Base-by-base conservation (phyloP, 1,284 basidiomycete species). In the Ganoderma resinaceum region DNA sequence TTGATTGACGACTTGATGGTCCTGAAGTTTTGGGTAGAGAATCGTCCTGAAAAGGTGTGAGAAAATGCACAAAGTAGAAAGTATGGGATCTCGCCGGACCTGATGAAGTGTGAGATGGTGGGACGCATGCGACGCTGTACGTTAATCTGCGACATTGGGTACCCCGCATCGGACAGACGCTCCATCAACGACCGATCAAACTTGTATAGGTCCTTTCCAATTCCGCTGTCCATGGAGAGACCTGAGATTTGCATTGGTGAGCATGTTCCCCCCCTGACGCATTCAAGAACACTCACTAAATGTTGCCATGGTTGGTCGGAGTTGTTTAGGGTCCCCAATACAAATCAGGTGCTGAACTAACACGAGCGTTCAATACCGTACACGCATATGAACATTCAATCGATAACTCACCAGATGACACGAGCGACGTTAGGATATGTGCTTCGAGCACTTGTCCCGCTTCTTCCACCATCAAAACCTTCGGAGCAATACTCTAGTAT, bases 391-490 rank as follows among this genome's bases (percentile, higher is more conserved):
- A 2, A 26, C 46, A 4, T 49, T 23, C 23, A 8, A 49, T 11
- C 11, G 23, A 23, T 6, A 4, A 57, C 67, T 38, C 57, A 75
- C 73, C 72, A 0, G 73, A 74, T 0, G 86, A 85, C 2, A 91
- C 89, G 0, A 92, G 82, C 38, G 82, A 86, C 0, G 85, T 85
- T 0, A 93, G 75, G 16, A 92, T 82, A 73, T 94, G 92, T 0
- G 91, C 88, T 78, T 94, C 92, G 20, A 94, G 83, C 0, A 94
- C 91, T 79, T 94, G 92, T 0, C 92, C 92, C 0, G 92, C 92
- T 76, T 94, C 92, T 42, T 76, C 72, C 0, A 77, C 72, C 63
- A 76, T 68, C 1, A 76, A 46, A 0, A 81, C 86, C 52, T 82
- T 67, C 1, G 80, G 80, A 1, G 59, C 70, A 23, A 81, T 72